These are phyloP conservation scores for Crithidia fasciculata DNA, from an alignment of 208 protist genomes.

Conservation along the genomic window DNA sequence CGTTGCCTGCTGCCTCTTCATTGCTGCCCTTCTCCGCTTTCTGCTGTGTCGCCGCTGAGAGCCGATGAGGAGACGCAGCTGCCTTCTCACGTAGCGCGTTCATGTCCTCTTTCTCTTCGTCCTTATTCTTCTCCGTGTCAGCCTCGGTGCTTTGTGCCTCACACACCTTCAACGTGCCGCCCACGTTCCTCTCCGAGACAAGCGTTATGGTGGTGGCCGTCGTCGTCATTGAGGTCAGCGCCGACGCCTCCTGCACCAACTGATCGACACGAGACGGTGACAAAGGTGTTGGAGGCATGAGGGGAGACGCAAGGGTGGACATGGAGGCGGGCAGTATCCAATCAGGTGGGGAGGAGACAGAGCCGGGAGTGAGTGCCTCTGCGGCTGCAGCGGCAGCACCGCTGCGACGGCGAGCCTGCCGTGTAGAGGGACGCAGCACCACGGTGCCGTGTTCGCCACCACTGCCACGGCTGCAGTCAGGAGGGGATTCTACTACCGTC, in stretches of 20 bases:
- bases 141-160: too few species aligned
- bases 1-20: neutral
- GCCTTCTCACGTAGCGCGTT: too few species aligned
- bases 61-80: too few species aligned
- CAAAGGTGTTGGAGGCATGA: neutral
- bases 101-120: too few species aligned
- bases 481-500: too few species aligned
- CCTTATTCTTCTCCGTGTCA: too few species aligned
- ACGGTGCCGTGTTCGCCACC: neutral
- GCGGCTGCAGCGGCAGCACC: neutral
- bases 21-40: neutral
- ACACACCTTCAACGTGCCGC: neutral
- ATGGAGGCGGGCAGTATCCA: conserved; percentile 5
- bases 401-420: neutral
- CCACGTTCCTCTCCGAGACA: neutral
- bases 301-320: conserved; percentile 3
- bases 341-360: conserved; percentile 18
- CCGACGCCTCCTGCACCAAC: neutral
- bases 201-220: neutral
- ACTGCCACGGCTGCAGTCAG: too few species aligned
- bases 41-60: too few species aligned
- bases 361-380: neutral
- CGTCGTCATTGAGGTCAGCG: conserved; percentile 1
- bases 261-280: too few species aligned
- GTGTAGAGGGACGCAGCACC: neutral